Base-by-base conservation (phyloP, 208 protist genomes). In the Crithidia thermophila region DNA sequence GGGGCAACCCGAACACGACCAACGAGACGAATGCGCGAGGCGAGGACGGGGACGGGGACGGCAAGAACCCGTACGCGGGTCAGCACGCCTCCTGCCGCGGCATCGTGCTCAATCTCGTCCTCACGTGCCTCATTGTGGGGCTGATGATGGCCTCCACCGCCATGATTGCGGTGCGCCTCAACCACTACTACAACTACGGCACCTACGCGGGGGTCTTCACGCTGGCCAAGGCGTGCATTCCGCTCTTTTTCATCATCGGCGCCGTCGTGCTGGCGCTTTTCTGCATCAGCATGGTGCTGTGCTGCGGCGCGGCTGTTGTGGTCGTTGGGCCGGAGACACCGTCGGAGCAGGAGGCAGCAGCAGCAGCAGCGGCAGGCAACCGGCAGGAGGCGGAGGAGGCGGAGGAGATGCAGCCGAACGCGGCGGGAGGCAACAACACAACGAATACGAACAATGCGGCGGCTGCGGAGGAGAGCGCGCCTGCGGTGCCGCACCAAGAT, bases 161-260 rank as follows among this genome's bases (percentile, higher is more conserved):
- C 3, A 86, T 91, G 85, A 67, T 88, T 3, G 71, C 61, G 14
- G 80, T 82, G 40, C 81, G 84, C 8, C 72, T 93, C 43, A 90
- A 93, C 67, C 62, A 89, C 67, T 57, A 76, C 31, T 55, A 58
- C 57, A 25, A 56, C 13, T 51, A 78, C 31, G 37, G 61, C 42
- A 60, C 47, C 2, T 83, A 88, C 51, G 45, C 13, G 16, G 72
- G 64, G 45, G 68, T 77, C 3, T 33, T 84, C 16, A 57, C 49
- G 20, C 71, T 93, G 0, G 14, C 34, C 0, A 51, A 60, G 23
- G 79, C 84, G 8, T 66, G 88, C 43, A 85, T 85, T 39, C 87
- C 87, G 8, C 47, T 89, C 34, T 90, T 80, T 53, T 71, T 93
- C n/a, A 33, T 91, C 0, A 20, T 82, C 25, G 77, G 62, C 45